Evolutionary conservation across 2,329 filamentous ascomycete genomes (phyloP).

Genomic region (Podosphaera xanthii): DNA sequence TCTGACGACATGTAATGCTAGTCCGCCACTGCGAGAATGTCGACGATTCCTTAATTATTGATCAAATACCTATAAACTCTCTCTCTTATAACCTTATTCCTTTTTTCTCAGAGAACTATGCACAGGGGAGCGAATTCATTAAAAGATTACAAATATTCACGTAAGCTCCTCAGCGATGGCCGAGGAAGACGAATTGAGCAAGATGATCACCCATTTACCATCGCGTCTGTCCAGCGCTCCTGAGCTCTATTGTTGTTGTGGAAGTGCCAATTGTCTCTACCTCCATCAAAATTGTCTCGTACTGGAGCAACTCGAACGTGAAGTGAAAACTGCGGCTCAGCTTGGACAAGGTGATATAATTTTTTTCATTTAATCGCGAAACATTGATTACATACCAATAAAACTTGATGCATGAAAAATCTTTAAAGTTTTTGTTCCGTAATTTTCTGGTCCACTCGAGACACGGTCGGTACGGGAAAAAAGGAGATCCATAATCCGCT

Average conservation of each 20-base stretch:
- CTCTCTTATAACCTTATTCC: background rate
- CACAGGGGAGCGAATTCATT: background rate
- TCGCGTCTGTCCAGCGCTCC: constrained; percentile 5
- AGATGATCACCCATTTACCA: constrained; percentile 13
- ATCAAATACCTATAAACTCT: background rate
- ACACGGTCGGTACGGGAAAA: background rate
- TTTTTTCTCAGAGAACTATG: background rate
- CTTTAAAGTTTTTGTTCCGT: background rate
- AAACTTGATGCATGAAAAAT: background rate
- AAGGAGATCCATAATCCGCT: constrained; percentile 24
- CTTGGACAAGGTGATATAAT: constrained; percentile 46
- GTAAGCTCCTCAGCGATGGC: constrained; percentile 3
- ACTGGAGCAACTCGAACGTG: constrained; percentile 62
- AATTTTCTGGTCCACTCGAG: background rate
- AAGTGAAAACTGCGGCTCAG: constrained; percentile 66
- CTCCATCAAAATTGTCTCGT: constrained; percentile 59
- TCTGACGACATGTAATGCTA: no score
- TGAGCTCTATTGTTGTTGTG: constrained; percentile 54
- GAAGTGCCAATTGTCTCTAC: constrained; percentile 53
- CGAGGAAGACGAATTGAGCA: constrained; percentile 6
- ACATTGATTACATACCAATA: background rate
- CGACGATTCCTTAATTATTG: background rate
- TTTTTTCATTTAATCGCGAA: background rate
- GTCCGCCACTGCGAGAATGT: background rate
- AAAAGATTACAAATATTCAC: background rate